Evolutionary conservation across 164 flowering plant genomes (phyloP).

Genomic region (Chimonanthus salicifolius): DNA sequence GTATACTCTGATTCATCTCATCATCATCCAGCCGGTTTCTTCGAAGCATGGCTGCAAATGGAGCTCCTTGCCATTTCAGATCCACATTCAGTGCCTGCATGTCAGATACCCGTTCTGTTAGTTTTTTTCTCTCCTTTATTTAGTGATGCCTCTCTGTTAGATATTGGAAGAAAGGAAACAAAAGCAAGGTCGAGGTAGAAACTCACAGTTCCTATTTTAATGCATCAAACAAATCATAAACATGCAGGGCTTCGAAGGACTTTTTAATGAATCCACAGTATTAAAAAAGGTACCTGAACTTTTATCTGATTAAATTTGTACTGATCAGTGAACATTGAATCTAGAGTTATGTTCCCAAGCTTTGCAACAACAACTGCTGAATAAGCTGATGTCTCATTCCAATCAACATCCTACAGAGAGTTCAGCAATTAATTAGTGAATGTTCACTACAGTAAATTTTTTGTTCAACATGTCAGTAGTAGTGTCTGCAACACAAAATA

Average conservation of each 20-base stretch:
- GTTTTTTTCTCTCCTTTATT: no score
- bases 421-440: slow-evolving; percentile 1
- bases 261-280: background rate
- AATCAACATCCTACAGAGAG: slow-evolving; percentile 46
- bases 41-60: slow-evolving; percentile 83
- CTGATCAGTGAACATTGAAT: slow-evolving; percentile 43
- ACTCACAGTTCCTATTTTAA: background rate
- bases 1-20: slow-evolving; percentile 37
- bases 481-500: background rate
- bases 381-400: slow-evolving; percentile 23
- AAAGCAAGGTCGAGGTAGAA: background rate
- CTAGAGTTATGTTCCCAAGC: slow-evolving; percentile 48
- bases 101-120: slow-evolving; percentile 1
- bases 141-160: background rate
- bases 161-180: background rate
- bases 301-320: slow-evolving; percentile 44
- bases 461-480: background rate
- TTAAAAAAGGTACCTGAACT: slow-evolving; percentile 49
- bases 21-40: slow-evolving; percentile 42
- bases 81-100: slow-evolving; percentile 73
- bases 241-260: background rate
- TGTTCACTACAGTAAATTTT: background rate
- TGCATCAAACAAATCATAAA: background rate
- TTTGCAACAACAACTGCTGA: slow-evolving; percentile 53
- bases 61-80: slow-evolving; percentile 88